A percentile compares a stretch with the other conserved stretches of the same genome.
Evolutionary conservation across 345 rosid genomes (phyloP).

Genomic region (Sisymbrium irio): DNA sequence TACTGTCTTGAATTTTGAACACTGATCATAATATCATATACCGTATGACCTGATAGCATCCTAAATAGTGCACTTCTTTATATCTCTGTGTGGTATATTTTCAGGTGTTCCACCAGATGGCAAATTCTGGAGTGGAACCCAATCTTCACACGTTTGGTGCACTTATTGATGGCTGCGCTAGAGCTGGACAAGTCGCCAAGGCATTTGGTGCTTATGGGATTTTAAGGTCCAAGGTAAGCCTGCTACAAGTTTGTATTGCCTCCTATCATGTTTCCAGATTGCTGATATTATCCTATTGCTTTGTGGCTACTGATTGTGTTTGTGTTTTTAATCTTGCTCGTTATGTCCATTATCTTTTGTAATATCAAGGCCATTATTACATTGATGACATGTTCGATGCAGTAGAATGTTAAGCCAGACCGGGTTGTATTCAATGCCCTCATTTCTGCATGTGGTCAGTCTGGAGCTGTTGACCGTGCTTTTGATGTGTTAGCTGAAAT

Average conservation of each 20-base stretch:
- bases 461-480: slow-evolving; percentile 98
- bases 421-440: slow-evolving; percentile 97
- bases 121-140: slow-evolving; percentile 87
- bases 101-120: slow-evolving; percentile 94
- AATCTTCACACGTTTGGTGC: slow-evolving; percentile 92
- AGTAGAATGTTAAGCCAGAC: slow-evolving; percentile 99
- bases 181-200: slow-evolving; percentile 92
- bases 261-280: slow-evolving; percentile 6
- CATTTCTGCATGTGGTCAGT: slow-evolving; percentile 92
- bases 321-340: slow-evolving; percentile 12
- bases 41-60: neutral
- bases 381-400: slow-evolving; percentile 55
- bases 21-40: neutral
- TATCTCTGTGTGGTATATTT: slow-evolving; percentile 9
- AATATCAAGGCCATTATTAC: slow-evolving; percentile 31
- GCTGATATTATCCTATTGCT: neutral
- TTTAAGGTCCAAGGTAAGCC: slow-evolving; percentile 88
- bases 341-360: slow-evolving; percentile 15
- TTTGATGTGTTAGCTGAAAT: slow-evolving; percentile 97
- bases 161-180: slow-evolving; percentile 96
- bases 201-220: slow-evolving; percentile 99
- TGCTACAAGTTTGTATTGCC: slow-evolving; percentile 13
- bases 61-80: slow-evolving; percentile 3
- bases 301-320: slow-evolving; percentile 9
- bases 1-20: neutral